phyloP scores from a whole-genome alignment of 202 grass and related monocot species.

The Digitaria exilis region DNA sequence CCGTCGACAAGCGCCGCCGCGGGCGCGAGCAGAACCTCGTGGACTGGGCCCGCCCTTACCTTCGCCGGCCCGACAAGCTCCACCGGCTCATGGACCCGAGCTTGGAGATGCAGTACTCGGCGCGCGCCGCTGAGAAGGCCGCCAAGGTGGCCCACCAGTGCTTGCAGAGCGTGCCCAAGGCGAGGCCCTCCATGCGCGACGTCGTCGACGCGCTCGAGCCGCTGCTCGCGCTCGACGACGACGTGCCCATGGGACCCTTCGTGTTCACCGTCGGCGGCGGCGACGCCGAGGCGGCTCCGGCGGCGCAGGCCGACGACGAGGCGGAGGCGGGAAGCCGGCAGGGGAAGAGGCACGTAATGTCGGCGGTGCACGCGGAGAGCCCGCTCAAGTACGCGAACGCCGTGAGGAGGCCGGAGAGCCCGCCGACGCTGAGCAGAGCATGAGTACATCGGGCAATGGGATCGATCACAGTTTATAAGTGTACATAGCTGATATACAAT shows the following conservation, averaged over 20 bases:
- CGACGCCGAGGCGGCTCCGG: not conserved
- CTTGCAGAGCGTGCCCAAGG: conserved; percentile 69
- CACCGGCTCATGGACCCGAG: conserved; percentile 69
- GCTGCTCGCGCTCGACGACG: conserved; percentile 58
- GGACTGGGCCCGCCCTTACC: conserved; percentile 69
- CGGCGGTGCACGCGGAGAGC: conserved; percentile 65
- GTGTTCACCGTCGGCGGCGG: conserved; percentile 56
- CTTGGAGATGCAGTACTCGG: conserved; percentile 61
- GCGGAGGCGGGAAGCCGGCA: conserved; percentile 8
- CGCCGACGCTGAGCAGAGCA: conserved; percentile 27
- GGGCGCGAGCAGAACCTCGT: conserved; percentile 71
- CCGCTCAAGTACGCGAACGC: conserved; percentile 45
- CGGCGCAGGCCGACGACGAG: not conserved
- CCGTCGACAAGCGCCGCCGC: conserved; percentile 56
- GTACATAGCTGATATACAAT: conserved; percentile 34
- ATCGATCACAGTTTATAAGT: conserved; percentile 6
- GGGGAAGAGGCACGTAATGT: conserved; percentile 53
- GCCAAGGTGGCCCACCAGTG: conserved; percentile 63
- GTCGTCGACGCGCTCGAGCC: conserved; percentile 74
- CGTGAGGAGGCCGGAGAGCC: conserved; percentile 43
- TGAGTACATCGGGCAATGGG: too few species aligned
- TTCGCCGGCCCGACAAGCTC: conserved; percentile 63
- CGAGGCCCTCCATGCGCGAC: conserved; percentile 63
- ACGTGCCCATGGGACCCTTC: conserved; percentile 63
- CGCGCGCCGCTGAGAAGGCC: conserved; percentile 46